Evolutionary conservation across 1,139 yeast species (phyloP), one percentile per base, ranked within the genome.

Genomic region (Yamadazyma atlantica): DNA sequence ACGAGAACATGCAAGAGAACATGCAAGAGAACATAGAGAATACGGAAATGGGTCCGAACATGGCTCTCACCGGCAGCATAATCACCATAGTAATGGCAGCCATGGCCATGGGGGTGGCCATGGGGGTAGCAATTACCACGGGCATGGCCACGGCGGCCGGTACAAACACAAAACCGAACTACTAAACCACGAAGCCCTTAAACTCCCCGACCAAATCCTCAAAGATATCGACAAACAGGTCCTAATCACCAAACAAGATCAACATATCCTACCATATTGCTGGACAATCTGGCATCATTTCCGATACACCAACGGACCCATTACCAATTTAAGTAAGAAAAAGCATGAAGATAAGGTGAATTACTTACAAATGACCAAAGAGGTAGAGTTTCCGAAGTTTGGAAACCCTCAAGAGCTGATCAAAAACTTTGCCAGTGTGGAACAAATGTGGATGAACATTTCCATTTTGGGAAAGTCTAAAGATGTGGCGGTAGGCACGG

Each of bases 361-460:
- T 27, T 72, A 72, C 41, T 56, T 72, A 36, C 74, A 69, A 44
- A 64, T 68, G 25, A 70, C 76, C 8, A 58, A 54, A 32, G 73
- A 69, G 43, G 58, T 71, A 32, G 61, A 58, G 40, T 69, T 70
- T 42, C 53, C 59, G 10, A 40, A 49, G 29, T 47, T 50, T 26
- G 21, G 34, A 2, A 32, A 32, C 3, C 28, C 33, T 3, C 13
- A 32, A 2, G 45, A 50, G n/a, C 39, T 49, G 2, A 66, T 74
- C 4, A 58, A 57, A 25, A 57, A 60, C 37, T 64, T 76, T 37
- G 77, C 68, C 13, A 70, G 83, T 6, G 64, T 80, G 16, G 87
- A 81, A 56, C 84, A 81, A 53, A 69, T 82, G 60, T 82, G 86
- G 86, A 58, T 67, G 40, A 58, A 77, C 37, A 59, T 80, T 42